phyloP scores from a whole-genome alignment of 495 filamentous ascomycete genomes.

The Stereocaulon alpinum region DNA sequence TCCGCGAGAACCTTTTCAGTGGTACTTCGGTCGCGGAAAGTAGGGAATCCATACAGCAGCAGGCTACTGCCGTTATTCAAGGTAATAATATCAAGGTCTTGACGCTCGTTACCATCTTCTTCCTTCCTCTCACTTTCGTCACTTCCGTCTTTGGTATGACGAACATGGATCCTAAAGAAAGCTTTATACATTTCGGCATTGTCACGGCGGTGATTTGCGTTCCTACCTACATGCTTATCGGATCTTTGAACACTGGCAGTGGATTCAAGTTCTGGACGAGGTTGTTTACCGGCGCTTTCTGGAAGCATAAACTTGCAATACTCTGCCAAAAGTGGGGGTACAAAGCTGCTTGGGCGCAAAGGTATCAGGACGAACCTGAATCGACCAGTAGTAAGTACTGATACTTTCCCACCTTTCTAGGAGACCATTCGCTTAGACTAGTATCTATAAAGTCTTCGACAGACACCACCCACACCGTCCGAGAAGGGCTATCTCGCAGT shows the following conservation, averaged over 20 bases:
- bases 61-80: conserved; percentile 31
- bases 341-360: not conserved
- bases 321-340: not conserved
- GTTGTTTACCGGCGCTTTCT: not conserved
- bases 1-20: conserved; percentile 35
- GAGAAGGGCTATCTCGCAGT: not conserved
- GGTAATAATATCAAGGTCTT: conserved; percentile 38
- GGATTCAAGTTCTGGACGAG: conserved; percentile 15
- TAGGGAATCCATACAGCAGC: conserved; percentile 29
- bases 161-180: conserved; percentile 28
- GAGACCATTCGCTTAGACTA: not conserved
- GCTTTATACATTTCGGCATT: conserved; percentile 30
- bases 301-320: not conserved
- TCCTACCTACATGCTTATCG: conserved; percentile 36
- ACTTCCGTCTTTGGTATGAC: conserved; percentile 39
- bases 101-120: conserved; percentile 39
- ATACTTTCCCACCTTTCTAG: not conserved
- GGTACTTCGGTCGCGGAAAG: conserved; percentile 35
- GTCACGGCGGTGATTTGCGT: conserved; percentile 32
- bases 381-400: not conserved
- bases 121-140: conserved; percentile 37
- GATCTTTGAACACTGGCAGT: conserved; percentile 28
- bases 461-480: not conserved
- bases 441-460: too few relatives aligned
- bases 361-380: not conserved